These are phyloP conservation scores for Cardamine occulta DNA, from an alignment of 345 rosid genomes.

Conservation along the genomic window DNA sequence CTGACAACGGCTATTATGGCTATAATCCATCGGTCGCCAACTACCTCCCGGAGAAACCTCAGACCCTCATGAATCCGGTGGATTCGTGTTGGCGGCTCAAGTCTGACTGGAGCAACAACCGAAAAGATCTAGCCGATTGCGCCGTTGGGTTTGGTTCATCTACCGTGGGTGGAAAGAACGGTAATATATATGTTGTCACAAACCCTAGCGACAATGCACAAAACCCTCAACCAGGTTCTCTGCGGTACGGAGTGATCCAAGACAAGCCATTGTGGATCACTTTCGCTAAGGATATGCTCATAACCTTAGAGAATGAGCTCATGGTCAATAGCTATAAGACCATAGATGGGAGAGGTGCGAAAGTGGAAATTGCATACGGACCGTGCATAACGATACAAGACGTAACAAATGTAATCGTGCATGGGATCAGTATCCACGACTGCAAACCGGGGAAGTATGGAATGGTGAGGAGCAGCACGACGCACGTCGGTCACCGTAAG, in stretches of 20 bases:
- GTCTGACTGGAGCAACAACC: conserved; percentile 69
- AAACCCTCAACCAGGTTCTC: conserved; percentile 74
- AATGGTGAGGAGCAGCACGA: conserved; percentile 50
- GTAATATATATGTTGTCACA: conserved; percentile 68
- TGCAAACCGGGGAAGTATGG: conserved; percentile 67
- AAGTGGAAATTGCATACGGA: conserved; percentile 80
- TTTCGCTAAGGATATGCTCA: conserved; percentile 78
- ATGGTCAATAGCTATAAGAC: conserved; percentile 84
- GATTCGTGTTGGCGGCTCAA: conserved; percentile 84
- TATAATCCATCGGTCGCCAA: conserved; percentile 34
- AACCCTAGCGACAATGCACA: conserved; percentile 62
- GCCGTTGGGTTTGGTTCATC: conserved; percentile 78
- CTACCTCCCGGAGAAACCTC: conserved; percentile 41
- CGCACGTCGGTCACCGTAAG: conserved; percentile 57
- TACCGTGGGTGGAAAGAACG: conserved; percentile 78
- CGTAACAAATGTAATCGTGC: conserved; percentile 76
- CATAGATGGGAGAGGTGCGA: conserved; percentile 83
- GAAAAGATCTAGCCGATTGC: conserved; percentile 72
- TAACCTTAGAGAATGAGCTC: conserved; percentile 75
- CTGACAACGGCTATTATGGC: conserved; percentile 36
- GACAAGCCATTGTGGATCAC: conserved; percentile 75
- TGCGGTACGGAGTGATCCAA: conserved; percentile 59
- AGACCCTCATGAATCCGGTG: conserved; percentile 56
- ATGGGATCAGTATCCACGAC: conserved; percentile 83
- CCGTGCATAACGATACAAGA: conserved; percentile 79